Conservation (phyloP, 805 yeast genomes). For the Clavispora phyllophila region DNA sequence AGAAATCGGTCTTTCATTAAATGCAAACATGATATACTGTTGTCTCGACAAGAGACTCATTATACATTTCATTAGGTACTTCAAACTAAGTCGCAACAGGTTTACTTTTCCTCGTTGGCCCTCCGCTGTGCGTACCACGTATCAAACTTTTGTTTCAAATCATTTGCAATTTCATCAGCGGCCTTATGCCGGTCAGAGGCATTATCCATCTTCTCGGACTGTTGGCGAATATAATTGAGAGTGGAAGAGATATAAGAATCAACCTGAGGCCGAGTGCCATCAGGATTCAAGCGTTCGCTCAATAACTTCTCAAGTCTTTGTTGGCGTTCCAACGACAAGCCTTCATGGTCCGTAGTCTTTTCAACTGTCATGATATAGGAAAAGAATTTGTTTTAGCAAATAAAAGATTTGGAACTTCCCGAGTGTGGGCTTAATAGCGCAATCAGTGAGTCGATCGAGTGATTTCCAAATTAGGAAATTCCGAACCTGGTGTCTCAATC, state of each 20-base stretch:
- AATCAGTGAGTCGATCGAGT: neutral
- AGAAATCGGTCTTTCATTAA: no score
- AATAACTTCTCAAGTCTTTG: slow-evolving; percentile 5
- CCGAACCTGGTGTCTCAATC: slow-evolving; percentile 2
- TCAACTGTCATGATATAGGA: neutral
- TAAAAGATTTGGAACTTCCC: no score
- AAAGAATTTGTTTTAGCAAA: no score
- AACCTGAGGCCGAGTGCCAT: slow-evolving; percentile 23
- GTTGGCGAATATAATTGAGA: slow-evolving; percentile 22
- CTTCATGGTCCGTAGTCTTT: neutral
- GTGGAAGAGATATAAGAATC: slow-evolving; percentile 24
- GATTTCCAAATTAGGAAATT: neutral
- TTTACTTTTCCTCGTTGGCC: no score
- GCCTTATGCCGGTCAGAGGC: slow-evolving; percentile 30
- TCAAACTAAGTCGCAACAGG: no score
- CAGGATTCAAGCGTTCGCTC: slow-evolving; percentile 21
- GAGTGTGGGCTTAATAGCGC: neutral
- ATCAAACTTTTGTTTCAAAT: slow-evolving; percentile 23
- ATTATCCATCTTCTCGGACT: slow-evolving; percentile 24
- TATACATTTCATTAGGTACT: no score
- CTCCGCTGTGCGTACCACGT: slow-evolving; percentile 19
- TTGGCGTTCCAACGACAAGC: slow-evolving; percentile 5
- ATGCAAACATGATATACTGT: no score
- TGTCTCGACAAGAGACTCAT: no score
- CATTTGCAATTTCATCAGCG: slow-evolving; percentile 32